Conservation (phyloP, 2,329 filamentous ascomycete genomes). For the Fusarium dlaminii region DNA sequence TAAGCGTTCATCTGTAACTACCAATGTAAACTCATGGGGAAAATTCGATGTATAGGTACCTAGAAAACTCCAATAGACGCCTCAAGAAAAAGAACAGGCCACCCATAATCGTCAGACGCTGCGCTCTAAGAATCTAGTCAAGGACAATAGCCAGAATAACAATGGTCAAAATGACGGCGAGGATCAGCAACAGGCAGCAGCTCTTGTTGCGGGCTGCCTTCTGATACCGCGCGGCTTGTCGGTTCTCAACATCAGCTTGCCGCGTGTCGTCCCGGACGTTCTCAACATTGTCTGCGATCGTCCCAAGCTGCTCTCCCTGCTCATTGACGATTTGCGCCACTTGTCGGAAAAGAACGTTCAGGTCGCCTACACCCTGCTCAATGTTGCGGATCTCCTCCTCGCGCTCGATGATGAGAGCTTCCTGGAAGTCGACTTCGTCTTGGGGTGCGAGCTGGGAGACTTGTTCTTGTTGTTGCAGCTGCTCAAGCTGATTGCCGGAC, state of each 20-base stretch:
- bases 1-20: conserved; percentile 35
- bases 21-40: conserved; percentile 30
- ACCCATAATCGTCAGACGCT: conserved; percentile 22
- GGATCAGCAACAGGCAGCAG: conserved; percentile 88
- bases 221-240: conserved; percentile 89
- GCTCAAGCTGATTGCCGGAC: conserved; percentile 57
- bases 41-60: conserved; percentile 29
- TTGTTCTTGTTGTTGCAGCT: conserved; percentile 71
- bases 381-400: conserved; percentile 98
- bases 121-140: conserved; percentile 58
- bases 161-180: conserved; percentile 89
- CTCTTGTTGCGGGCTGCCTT: conserved; percentile 95
- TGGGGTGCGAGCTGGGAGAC: conserved; percentile 86
- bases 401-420: conserved; percentile 92
- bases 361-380: conserved; percentile 92
- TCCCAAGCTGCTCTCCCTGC: conserved; percentile 88
- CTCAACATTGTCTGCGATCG: conserved; percentile 89
- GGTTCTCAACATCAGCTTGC: conserved; percentile 86
- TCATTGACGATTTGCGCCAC: conserved; percentile 97
- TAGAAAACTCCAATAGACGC: conserved; percentile 42
- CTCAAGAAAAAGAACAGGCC: conserved; percentile 26
- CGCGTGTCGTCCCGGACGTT: conserved; percentile 82
- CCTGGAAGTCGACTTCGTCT: conserved; percentile 97
- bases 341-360: conserved; percentile 97
- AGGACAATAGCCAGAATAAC: conserved; percentile 87